Conservation (phyloP, 371 early-diverging fungal genomes). For the Saksenaea vasiformis region DNA sequence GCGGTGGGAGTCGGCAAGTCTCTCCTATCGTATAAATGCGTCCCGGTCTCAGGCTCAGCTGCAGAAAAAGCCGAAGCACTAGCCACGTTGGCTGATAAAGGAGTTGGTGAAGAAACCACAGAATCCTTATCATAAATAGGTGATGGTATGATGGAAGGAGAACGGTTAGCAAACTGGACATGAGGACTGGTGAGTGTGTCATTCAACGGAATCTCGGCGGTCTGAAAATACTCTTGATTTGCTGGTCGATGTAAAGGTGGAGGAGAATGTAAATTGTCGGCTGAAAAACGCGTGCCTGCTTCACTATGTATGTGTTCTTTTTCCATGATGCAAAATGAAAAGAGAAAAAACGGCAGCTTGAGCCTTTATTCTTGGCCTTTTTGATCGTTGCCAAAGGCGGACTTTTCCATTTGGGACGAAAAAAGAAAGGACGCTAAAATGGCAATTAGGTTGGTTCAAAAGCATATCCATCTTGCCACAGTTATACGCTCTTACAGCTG, state of each 20-base stretch:
- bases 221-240: conserved; percentile 5
- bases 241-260: conserved; percentile 10
- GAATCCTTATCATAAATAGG: conserved; percentile 14
- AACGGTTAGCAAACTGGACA: conserved; percentile 22
- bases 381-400: neutral
- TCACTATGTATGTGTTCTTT: neutral
- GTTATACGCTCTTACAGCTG: no score
- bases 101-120: neutral
- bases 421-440: no score
- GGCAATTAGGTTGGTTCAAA: no score
- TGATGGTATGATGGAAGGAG: conserved; percentile 22
- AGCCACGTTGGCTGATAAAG: neutral
- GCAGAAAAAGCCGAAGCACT: neutral
- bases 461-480: no score
- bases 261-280: conserved; percentile 12
- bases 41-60: conserved; percentile 10
- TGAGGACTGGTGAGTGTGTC: conserved; percentile 19
- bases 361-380: neutral
- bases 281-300: conserved; percentile 1
- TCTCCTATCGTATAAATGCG: neutral
- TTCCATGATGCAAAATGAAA: neutral
- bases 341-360: neutral
- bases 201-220: conserved; percentile 17
- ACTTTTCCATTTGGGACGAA: neutral
- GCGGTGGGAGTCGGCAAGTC: conserved; percentile 3